Conservation (phyloP, 2,329 filamentous ascomycete genomes). For the Stemphylium lycopersici region DNA sequence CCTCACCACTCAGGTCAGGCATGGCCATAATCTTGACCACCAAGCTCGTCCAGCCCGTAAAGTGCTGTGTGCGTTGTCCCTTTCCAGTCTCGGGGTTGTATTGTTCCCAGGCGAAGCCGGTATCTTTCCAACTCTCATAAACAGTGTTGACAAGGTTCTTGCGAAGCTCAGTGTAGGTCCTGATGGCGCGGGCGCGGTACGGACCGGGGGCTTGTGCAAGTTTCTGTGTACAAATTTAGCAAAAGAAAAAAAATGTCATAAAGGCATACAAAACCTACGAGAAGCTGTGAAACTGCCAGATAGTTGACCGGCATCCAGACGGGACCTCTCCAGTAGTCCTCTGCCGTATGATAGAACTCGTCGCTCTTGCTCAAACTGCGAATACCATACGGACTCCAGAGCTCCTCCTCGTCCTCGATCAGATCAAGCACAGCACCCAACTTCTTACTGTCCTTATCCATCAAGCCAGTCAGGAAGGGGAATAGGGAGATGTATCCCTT, state of each 20-base stretch:
- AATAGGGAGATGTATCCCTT: conserved; percentile 95
- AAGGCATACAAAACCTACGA: conserved; percentile 51
- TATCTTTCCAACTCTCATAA: conserved; percentile 84
- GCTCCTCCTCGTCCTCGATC: conserved; percentile 77
- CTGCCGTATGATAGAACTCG: conserved; percentile 82
- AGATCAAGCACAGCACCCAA: conserved; percentile 78
- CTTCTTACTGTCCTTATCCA: conserved; percentile 74
- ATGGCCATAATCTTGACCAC: conserved; percentile 98
- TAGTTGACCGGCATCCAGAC: conserved; percentile 99
- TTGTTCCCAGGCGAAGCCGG: conserved; percentile 98
- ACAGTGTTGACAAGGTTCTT: conserved; percentile 88
- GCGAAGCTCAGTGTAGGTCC: conserved; percentile 77
- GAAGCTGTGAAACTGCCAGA: conserved; percentile 77
- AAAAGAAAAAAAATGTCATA: too few relatives aligned
- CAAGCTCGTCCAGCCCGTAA: conserved; percentile 98
- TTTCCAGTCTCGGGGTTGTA: conserved; percentile 92
- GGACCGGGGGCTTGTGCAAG: conserved; percentile 70
- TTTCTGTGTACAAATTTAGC: conserved; percentile 55
- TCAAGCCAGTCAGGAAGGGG: conserved; percentile 84
- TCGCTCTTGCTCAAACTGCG: conserved; percentile 85
- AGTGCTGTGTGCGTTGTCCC: conserved; percentile 96
- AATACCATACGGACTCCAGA: conserved; percentile 92
- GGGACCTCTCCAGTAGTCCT: conserved; percentile 97
- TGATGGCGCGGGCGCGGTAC: conserved; percentile 69
- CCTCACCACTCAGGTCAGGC: conserved; percentile 65